phyloP scores from a whole-genome alignment of 1,284 basidiomycete genomes.

The Leccinum pachyderme region DNA sequence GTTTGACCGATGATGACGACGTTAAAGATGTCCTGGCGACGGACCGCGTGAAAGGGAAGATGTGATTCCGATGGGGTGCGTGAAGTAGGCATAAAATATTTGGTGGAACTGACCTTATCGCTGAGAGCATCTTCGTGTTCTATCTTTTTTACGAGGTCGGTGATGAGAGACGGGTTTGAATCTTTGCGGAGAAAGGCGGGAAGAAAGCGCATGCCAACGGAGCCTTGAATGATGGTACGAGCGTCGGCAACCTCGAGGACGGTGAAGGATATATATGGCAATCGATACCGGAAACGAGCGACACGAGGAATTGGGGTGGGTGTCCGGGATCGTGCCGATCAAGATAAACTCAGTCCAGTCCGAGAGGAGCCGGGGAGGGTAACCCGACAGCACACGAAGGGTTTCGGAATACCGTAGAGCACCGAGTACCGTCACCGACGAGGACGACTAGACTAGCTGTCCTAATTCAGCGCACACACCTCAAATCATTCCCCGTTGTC shows the following conservation, averaged over 20 bases:
- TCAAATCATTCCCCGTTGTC: slow-evolving; percentile 20
- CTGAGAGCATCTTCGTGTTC: slow-evolving; percentile 18
- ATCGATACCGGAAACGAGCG: background rate
- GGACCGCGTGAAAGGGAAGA: slow-evolving; percentile 2
- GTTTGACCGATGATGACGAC: slow-evolving; percentile 32
- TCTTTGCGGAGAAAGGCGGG: slow-evolving; percentile 30
- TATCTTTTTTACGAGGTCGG: slow-evolving; percentile 26
- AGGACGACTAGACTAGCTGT: slow-evolving; percentile 7
- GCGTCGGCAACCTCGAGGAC: too few relatives aligned
- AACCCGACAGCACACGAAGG: slow-evolving; percentile 8
- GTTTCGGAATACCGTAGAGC: background rate
- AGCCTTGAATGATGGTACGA: too few relatives aligned
- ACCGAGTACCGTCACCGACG: slow-evolving; percentile 5
- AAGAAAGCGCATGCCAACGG: slow-evolving; percentile 24
- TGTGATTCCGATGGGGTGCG: background rate
- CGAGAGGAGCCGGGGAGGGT: slow-evolving; percentile 1
- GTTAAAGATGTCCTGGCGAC: slow-evolving; percentile 28
- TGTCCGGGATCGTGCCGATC: slow-evolving; percentile 6
- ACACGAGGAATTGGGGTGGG: background rate
- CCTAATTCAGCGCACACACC: slow-evolving; percentile 27
- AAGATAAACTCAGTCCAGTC: slow-evolving; percentile 1
- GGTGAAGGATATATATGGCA: slow-evolving; percentile 12
- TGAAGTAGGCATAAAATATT: background rate
- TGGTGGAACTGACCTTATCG: slow-evolving; percentile 23
- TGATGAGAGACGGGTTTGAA: slow-evolving; percentile 23